These are phyloP conservation scores for Phytopythium litorale DNA, from an alignment of 352 stramenopile genomes.

Conservation along the genomic window DNA sequence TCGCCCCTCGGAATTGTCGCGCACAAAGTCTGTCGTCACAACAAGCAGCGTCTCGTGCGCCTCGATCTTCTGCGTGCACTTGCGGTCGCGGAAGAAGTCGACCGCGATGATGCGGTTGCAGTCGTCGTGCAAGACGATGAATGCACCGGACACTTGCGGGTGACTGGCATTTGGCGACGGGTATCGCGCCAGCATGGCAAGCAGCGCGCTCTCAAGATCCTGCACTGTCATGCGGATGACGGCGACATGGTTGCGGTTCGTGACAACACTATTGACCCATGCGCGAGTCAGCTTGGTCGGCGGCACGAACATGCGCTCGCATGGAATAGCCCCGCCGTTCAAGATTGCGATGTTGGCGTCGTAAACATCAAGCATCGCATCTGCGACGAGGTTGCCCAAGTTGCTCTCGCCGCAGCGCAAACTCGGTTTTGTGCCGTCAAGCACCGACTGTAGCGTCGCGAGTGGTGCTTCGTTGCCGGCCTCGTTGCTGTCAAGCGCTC, in stretches of 20 bases:
- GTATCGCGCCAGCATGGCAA: background rate
- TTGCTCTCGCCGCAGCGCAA: background rate
- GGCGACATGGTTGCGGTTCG: background rate
- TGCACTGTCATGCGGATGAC: background rate
- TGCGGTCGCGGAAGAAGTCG: slow-evolving; percentile 6
- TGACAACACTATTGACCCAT: background rate
- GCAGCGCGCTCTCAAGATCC: background rate
- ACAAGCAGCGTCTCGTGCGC: slow-evolving; percentile 1
- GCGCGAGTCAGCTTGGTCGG: background rate
- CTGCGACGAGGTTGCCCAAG: background rate
- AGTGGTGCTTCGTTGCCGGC: background rate
- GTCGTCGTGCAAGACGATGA: background rate
- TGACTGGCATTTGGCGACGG: slow-evolving; percentile 1
- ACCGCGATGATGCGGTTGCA: background rate
- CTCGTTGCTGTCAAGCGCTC: background rate
- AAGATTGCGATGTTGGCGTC: background rate
- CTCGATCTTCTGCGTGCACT: slow-evolving; percentile 1
- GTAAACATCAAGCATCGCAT: background rate
- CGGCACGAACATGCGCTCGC: background rate
- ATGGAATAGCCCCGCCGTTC: background rate
- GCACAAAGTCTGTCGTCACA: background rate
- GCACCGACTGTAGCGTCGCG: background rate
- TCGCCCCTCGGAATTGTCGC: background rate
- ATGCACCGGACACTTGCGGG: background rate
- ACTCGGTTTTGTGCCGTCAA: background rate